phyloP scores from a whole-genome alignment of 2,329 filamentous ascomycete genomes.

The Alternaria brassicae region DNA sequence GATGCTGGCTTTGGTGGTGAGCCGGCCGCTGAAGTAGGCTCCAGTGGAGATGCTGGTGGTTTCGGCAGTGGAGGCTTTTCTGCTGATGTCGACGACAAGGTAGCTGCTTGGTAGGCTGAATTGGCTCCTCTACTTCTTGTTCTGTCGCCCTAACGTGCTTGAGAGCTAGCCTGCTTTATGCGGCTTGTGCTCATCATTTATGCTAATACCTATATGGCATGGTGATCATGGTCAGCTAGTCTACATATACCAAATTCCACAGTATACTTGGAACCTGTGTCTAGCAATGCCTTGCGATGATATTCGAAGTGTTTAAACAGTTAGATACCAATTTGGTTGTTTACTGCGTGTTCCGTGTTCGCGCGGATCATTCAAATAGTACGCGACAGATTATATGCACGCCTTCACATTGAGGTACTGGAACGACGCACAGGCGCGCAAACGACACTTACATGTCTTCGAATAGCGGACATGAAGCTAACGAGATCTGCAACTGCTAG shows the following conservation, averaged over 20 bases:
- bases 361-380: not conserved
- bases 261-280: not conserved
- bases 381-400: not conserved
- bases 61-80: slow-evolving; percentile 21
- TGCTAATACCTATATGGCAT: slow-evolving; percentile 6
- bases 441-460: not conserved
- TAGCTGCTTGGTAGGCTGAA: slow-evolving; percentile 36
- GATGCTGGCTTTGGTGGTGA: slow-evolving; percentile 18
- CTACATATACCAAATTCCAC: slow-evolving; percentile 4
- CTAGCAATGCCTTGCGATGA: not conserved
- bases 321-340: not conserved
- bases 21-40: slow-evolving; percentile 14
- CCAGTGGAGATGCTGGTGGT: slow-evolving; percentile 14
- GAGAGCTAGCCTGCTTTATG: not conserved
- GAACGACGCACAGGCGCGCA: not conserved
- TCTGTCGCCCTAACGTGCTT: not conserved
- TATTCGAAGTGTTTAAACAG: not conserved
- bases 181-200: not conserved
- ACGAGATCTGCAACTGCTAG: not conserved
- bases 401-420: not conserved
- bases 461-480: not conserved
- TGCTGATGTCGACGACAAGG: slow-evolving; percentile 32
- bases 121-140: not conserved
- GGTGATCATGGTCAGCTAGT: slow-evolving; percentile 16
- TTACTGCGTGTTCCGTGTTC: not conserved